phyloP scores from a whole-genome alignment of 2,329 filamentous ascomycete genomes.

The Dryadomyces quercus-mongolicae region DNA sequence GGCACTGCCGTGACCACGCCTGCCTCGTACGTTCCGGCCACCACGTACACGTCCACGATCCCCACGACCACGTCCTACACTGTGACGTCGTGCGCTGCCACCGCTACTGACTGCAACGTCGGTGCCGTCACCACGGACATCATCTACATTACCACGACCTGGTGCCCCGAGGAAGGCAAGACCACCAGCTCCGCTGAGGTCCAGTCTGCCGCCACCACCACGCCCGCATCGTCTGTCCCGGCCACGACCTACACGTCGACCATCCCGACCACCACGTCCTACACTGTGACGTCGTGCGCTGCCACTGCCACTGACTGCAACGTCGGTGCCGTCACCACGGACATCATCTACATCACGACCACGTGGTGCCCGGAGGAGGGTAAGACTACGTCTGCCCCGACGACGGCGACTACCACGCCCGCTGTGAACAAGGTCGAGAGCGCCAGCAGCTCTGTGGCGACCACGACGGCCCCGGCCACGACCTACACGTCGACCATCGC shows the following conservation, averaged over 20 bases:
- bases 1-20: background rate
- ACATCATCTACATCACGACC: slow-evolving; percentile 20
- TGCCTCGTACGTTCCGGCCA: background rate
- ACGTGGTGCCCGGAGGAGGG: slow-evolving; percentile 28
- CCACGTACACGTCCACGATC: slow-evolving; percentile 11
- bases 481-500: slow-evolving; percentile 12
- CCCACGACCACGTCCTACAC: slow-evolving; percentile 16
- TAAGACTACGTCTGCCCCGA: background rate
- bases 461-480: background rate
- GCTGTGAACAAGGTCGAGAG: no score
- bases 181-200: background rate
- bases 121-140: slow-evolving; percentile 15
- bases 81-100: slow-evolving; percentile 15
- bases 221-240: background rate
- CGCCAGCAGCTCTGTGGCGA: background rate
- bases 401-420: background rate
- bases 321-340: slow-evolving; percentile 11
- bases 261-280: slow-evolving; percentile 14
- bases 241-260: slow-evolving; percentile 8
- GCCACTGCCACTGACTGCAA: slow-evolving; percentile 16
- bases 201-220: background rate
- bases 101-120: slow-evolving; percentile 15
- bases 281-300: slow-evolving; percentile 16
- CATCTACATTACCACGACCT: slow-evolving; percentile 22
- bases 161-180: slow-evolving; percentile 24